phyloP scores from a whole-genome alignment of 2,329 filamentous ascomycete species.

The Alternaria hordeiaustralica region DNA sequence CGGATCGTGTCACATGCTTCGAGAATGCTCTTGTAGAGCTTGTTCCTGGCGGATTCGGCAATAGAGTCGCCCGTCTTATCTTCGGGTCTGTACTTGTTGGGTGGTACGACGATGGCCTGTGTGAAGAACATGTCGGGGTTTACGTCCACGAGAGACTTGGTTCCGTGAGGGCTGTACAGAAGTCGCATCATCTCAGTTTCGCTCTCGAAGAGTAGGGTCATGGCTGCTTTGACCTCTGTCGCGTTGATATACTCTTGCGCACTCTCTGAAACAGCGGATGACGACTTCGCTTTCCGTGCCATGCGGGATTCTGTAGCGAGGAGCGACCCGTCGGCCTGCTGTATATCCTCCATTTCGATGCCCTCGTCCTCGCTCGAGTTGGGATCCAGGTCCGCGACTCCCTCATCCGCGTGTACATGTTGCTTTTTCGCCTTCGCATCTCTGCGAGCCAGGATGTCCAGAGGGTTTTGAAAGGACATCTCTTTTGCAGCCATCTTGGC shows the following conservation, averaged over 20 bases:
- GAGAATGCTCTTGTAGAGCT: constrained; percentile 83
- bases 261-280: constrained; percentile 36
- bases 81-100: constrained; percentile 89
- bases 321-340: constrained; percentile 58
- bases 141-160: constrained; percentile 62
- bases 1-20: constrained; percentile 75
- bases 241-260: constrained; percentile 79
- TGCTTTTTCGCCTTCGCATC: constrained; percentile 54
- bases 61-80: constrained; percentile 83
- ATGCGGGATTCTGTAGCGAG: constrained; percentile 56
- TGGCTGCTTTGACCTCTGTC: constrained; percentile 79
- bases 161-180: constrained; percentile 80
- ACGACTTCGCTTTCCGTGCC: constrained; percentile 50
- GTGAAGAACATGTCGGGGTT: constrained; percentile 94
- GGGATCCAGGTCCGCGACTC: constrained; percentile 67
- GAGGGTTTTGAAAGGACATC: constrained; percentile 73
- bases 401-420: constrained; percentile 67
- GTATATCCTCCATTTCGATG: constrained; percentile 41
- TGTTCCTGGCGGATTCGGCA: constrained; percentile 87
- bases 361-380: constrained; percentile 53
- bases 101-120: constrained; percentile 83
- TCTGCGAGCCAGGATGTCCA: constrained; percentile 64
- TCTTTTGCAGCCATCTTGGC: constrained; percentile 74
- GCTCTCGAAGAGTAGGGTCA: constrained; percentile 81
- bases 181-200: constrained; percentile 84